Evolutionary conservation across 2,329 filamentous ascomycete genomes (phyloP).

Genomic region (Acrocalymma vagum): DNA sequence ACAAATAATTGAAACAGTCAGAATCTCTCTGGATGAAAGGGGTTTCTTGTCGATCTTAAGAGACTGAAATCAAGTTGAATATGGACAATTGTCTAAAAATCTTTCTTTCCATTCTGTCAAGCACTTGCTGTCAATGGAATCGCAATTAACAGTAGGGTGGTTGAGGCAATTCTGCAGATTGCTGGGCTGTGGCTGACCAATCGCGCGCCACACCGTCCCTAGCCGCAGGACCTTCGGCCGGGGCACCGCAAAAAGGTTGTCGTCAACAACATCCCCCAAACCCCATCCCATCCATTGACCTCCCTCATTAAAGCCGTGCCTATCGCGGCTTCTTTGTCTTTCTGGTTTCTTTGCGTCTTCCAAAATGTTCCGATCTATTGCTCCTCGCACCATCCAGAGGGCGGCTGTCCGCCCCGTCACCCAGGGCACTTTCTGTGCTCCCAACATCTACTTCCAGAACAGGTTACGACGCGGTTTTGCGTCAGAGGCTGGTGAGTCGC

Average conservation of each 20-base stretch:
- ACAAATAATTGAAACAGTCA: no score
- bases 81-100: no score
- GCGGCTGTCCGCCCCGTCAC: slow-evolving; percentile 44
- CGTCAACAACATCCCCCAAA: slow-evolving; percentile 45
- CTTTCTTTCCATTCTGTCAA: no score
- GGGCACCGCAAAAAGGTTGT: slow-evolving; percentile 33
- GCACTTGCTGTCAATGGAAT: not conserved
- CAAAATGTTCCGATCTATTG: slow-evolving; percentile 62
- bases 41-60: no score
- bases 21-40: no score
- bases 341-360: slow-evolving; percentile 28
- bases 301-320: slow-evolving; percentile 37
- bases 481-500: slow-evolving; percentile 58
- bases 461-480: slow-evolving; percentile 65
- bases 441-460: slow-evolving; percentile 58
- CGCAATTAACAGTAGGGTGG: not conserved
- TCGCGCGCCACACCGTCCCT: slow-evolving; percentile 32
- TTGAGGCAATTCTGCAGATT: slow-evolving; percentile 1
- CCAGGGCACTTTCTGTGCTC: slow-evolving; percentile 49
- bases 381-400: slow-evolving; percentile 60
- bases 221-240: slow-evolving; percentile 32
- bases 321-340: slow-evolving; percentile 39
- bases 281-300: slow-evolving; percentile 49
- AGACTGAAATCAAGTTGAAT: no score
- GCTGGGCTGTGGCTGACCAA: slow-evolving; percentile 16